Evolutionary conservation across 1,284 basidiomycete genomes (phyloP).

Genomic region (Ceratobasidium sp.): DNA sequence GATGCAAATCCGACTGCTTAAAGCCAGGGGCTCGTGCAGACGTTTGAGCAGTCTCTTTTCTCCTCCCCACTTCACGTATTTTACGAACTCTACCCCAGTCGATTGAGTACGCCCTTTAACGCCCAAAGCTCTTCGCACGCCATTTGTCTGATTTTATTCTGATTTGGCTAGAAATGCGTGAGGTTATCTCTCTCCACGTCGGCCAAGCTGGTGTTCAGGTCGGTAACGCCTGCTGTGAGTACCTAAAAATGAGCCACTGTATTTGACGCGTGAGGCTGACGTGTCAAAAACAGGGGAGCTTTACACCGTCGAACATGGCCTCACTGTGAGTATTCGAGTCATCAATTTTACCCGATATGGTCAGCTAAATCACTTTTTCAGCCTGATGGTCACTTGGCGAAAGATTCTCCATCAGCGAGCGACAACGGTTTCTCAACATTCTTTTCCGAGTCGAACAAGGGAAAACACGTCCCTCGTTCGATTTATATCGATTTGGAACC

Average conservation of each 20-base stretch:
- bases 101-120: not conserved
- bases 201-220: conserved; percentile 97
- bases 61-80: conserved; percentile 14
- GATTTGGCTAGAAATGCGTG: conserved; percentile 42
- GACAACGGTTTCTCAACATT: conserved; percentile 97
- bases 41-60: not conserved
- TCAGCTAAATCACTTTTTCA: conserved; percentile 48
- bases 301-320: conserved; percentile 97
- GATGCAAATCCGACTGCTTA: conserved; percentile 27
- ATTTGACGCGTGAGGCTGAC: too few species aligned
- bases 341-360: not conserved
- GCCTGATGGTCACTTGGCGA: conserved; percentile 90
- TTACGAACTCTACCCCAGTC: conserved; percentile 14
- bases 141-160: too few species aligned
- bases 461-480: conserved; percentile 97
- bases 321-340: conserved; percentile 70
- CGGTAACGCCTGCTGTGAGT: conserved; percentile 80
- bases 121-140: too few species aligned
- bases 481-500: conserved; percentile 98
- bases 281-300: conserved; percentile 99
- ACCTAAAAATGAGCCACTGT: too few species aligned
- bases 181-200: conserved; percentile 93
- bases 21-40: not conserved
- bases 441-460: conserved; percentile 69
- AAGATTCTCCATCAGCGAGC: conserved; percentile 73